These are phyloP conservation scores for Aspergillus ruber DNA, from an alignment of 2,329 filamentous ascomycete genomes.

Conservation along the genomic window DNA sequence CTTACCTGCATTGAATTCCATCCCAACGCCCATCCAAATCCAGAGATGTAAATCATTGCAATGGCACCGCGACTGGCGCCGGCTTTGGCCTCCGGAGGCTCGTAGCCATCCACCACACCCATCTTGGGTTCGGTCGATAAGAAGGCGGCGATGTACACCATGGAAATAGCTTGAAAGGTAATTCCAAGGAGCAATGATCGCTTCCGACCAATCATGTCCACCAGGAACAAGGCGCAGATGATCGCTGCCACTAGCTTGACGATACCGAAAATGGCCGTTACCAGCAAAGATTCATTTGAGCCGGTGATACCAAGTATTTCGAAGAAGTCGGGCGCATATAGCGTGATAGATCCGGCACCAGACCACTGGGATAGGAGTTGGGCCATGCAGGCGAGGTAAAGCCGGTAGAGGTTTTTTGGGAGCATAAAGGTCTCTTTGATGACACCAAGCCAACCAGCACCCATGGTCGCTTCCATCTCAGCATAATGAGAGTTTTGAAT, in stretches of 20 bases:
- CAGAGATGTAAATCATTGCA: slow-evolving; percentile 66
- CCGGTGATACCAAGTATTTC: slow-evolving; percentile 64
- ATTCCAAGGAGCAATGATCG: slow-evolving; percentile 57
- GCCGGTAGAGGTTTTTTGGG: slow-evolving; percentile 63
- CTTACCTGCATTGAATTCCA: slow-evolving; percentile 64
- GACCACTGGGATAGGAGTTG: slow-evolving; percentile 72
- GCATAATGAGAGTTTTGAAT: slow-evolving; percentile 63
- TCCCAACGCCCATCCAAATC: slow-evolving; percentile 62
- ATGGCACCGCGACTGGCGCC: slow-evolving; percentile 58
- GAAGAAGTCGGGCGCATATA: slow-evolving; percentile 71
- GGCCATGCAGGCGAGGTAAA: slow-evolving; percentile 61
- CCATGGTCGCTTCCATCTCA: slow-evolving; percentile 65
- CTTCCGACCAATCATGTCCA: slow-evolving; percentile 73
- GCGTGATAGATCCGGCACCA: slow-evolving; percentile 66
- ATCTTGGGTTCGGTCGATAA: slow-evolving; percentile 57
- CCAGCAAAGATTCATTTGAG: slow-evolving; percentile 61
- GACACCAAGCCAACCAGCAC: slow-evolving; percentile 57
- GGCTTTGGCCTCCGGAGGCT: slow-evolving; percentile 44
- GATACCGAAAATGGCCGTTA: slow-evolving; percentile 69
- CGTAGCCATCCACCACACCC: slow-evolving; percentile 42
- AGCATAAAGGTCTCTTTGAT: slow-evolving; percentile 63
- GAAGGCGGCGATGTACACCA: slow-evolving; percentile 59
- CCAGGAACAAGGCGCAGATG: slow-evolving; percentile 67
- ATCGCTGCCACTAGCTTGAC: slow-evolving; percentile 64
- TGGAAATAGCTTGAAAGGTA: slow-evolving; percentile 52